Evolutionary conservation across 2,329 filamentous ascomycete genomes (phyloP).

Genomic region (Neonectria neomacrospora): DNA sequence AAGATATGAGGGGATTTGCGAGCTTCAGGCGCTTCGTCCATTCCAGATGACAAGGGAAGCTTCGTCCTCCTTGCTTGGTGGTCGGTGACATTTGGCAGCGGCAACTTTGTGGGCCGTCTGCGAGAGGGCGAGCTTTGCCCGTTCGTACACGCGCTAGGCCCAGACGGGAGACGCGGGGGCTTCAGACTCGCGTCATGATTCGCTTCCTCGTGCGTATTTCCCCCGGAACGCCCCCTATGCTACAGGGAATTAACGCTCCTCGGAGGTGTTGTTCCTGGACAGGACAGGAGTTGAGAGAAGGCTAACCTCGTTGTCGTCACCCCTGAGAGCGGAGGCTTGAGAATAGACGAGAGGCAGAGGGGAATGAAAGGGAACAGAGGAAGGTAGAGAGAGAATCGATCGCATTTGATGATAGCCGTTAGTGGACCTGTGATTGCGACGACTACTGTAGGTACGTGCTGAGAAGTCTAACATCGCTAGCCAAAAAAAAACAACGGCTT

Average conservation of each 20-base stretch:
- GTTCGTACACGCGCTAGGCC: slow-evolving; percentile 37
- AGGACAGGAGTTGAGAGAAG: not conserved
- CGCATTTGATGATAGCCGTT: too few relatives aligned
- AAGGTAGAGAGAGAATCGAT: too few relatives aligned
- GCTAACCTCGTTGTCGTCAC: not conserved
- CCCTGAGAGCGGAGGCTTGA: not conserved
- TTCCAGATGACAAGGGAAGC: slow-evolving; percentile 13
- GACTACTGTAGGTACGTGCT: not conserved
- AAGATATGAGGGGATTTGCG: not conserved
- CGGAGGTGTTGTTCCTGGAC: not conserved
- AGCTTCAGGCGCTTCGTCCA: not conserved
- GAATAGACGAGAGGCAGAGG: too few relatives aligned
- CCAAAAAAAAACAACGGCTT: not conserved
- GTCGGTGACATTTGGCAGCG: not conserved
- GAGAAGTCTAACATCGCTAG: not conserved
- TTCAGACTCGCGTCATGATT: slow-evolving; percentile 23
- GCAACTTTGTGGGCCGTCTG: slow-evolving; percentile 3
- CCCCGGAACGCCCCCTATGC: slow-evolving; percentile 31
- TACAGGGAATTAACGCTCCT: slow-evolving; percentile 10
- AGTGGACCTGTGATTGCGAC: not conserved
- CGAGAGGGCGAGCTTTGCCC: slow-evolving; percentile 6
- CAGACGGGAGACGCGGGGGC: slow-evolving; percentile 28
- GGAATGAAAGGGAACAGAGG: too few relatives aligned
- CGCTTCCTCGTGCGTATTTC: slow-evolving; percentile 24
- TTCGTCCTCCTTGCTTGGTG: not conserved